phyloP scores from a whole-genome alignment of 345 rosid genomes.

The Gossypium stocksii region DNA sequence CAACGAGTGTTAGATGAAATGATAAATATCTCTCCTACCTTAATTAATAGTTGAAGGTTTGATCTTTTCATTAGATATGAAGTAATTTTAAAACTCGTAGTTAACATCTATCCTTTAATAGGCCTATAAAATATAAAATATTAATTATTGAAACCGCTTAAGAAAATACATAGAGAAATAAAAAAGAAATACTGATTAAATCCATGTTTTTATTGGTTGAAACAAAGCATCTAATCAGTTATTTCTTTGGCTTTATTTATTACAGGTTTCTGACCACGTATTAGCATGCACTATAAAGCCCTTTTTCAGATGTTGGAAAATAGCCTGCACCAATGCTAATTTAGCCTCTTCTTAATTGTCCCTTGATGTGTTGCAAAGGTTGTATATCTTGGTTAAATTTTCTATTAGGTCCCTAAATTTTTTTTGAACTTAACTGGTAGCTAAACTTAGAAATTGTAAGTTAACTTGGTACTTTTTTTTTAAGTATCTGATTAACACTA shows the following conservation, averaged over 20 bases:
- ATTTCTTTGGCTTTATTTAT: background rate
- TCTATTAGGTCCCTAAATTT: too few species aligned
- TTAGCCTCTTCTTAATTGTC: too few species aligned
- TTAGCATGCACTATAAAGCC: background rate
- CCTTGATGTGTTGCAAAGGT: too few species aligned
- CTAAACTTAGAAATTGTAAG: too few species aligned
- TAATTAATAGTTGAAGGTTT: too few species aligned
- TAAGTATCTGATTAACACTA: too few species aligned
- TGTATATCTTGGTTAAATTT: too few species aligned
- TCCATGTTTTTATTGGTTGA: background rate
- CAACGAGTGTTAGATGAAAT: too few species aligned
- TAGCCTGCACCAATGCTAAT: too few species aligned
- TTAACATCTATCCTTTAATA: fast-evolving
- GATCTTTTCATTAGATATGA: fast-evolving
- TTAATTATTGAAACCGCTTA: fast-evolving
- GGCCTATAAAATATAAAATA: fast-evolving
- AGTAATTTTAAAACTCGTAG: fast-evolving
- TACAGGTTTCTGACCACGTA: background rate
- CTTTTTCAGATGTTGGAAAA: background rate
- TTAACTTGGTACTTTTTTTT: too few species aligned
- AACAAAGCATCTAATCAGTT: background rate
- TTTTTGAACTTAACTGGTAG: too few species aligned
- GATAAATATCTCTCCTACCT: too few species aligned
- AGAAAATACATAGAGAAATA: fast-evolving
- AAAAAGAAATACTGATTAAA: background rate